Base-by-base conservation (phyloP, 108 stramenopile species). In the Fragilaria crotonensis region DNA sequence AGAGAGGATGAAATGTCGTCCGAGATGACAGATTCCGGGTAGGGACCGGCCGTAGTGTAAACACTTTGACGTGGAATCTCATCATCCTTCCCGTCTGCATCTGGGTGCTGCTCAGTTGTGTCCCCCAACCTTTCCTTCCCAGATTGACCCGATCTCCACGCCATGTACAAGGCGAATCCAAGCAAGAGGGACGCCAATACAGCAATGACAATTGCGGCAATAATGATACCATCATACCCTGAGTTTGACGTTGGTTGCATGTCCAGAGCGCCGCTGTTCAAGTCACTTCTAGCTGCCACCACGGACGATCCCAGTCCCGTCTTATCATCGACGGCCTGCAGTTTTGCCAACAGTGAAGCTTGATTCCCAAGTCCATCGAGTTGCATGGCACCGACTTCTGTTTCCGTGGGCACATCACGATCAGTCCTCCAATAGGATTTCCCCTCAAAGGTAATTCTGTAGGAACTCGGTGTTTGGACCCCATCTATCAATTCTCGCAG, bases 191-290 rank as follows among this genome's bases (percentile, higher is more conserved):
- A 77, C 0, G 81, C 76, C n/a, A 74, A 29, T 52, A 65, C 75
- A 0, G 81, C 81, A 47, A 83, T 71, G 5, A 73, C 73, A 63
- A 83, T 73, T 52, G 81, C 81, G 45, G 72, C 57, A 26, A 78
- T 70, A 56, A 83, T 83, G 30, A 83, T 68, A 14, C 36, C 14
- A 41, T 41, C 36, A 25, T 30, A 54, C n/a, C 45, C 32, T 52
- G 67, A 57, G 21, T 45, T 31, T 7, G 52, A 28, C 19, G 45
- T 45, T 20, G 22, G 26, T 29, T 21, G 27, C 19, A 33, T 56
- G n/a, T 23, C 26, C 0, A 1, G 7, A 0, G 20, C 21, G n/a
- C 9, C 60, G 20, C 44, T 27, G 29, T 54, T 51, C 5, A 74
- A 33, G 36, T 52, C 44, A 25, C 61, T 63, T 14, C 60, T 30